Evolutionary conservation across 306 rosid species (phyloP).

Genomic region (Cucurbita moschata): DNA sequence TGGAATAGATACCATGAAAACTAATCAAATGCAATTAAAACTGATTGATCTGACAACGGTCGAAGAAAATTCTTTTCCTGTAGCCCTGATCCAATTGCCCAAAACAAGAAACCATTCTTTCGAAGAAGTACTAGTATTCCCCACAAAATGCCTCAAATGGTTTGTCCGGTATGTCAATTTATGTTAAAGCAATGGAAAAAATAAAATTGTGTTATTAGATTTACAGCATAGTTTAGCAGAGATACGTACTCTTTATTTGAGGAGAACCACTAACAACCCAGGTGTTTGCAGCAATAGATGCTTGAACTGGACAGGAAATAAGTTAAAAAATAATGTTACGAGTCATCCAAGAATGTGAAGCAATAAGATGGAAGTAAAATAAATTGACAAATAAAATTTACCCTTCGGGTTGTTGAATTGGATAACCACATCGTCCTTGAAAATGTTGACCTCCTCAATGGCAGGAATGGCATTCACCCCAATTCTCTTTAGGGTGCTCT

Average conservation of each 20-base stretch:
- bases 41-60: neutral
- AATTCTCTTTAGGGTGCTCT: conserved; percentile 94
- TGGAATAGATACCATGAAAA: neutral
- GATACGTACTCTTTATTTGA: conserved; percentile 76
- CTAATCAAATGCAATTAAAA: neutral
- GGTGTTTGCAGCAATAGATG: conserved; percentile 94
- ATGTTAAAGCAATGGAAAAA: neutral
- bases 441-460: conserved; percentile 90
- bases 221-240: neutral
- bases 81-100: neutral
- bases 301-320: conserved; percentile 57
- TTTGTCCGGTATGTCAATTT: neutral
- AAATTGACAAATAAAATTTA: neutral
- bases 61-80: neutral
- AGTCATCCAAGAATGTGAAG: neutral
- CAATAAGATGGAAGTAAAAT: neutral
- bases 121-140: neutral
- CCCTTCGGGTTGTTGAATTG: conserved; percentile 91
- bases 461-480: conserved; percentile 98
- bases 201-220: neutral
- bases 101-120: neutral
- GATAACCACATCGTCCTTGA: conserved; percentile 87
- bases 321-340: neutral
- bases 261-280: conserved; percentile 99
- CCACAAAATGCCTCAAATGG: neutral